phyloP scores from a whole-genome alignment of 2,329 filamentous ascomycete genomes.

The Cylindrodendrum hubeiense region DNA sequence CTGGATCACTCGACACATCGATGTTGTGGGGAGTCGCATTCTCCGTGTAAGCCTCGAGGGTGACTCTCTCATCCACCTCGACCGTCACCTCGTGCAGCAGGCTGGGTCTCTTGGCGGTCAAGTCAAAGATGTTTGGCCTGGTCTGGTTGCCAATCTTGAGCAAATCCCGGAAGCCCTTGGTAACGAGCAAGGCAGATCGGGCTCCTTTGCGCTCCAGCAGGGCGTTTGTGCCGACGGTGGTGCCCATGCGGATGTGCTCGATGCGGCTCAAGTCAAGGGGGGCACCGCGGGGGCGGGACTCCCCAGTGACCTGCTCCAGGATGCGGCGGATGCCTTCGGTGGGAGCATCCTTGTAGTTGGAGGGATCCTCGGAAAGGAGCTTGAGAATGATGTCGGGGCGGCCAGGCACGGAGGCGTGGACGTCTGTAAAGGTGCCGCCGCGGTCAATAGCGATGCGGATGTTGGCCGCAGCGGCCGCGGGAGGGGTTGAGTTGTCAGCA shows the following conservation, averaged over 20 bases:
- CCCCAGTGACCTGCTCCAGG: conserved; percentile 48
- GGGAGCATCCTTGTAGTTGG: conserved; percentile 79
- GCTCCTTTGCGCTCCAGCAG: conserved; percentile 79
- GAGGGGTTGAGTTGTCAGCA: conserved; percentile 4
- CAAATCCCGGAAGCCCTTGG: conserved; percentile 78
- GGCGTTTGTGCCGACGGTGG: conserved; percentile 81
- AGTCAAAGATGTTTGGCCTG: conserved; percentile 89
- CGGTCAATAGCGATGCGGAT: conserved; percentile 52
- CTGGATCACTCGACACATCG: conserved; percentile 48
- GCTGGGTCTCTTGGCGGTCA: conserved; percentile 88
- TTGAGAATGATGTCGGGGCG: conserved; percentile 78
- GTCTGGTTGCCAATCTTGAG: conserved; percentile 90
- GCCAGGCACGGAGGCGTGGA: conserved; percentile 74
- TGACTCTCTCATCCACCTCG: conserved; percentile 91
- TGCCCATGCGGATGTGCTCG: conserved; percentile 81
- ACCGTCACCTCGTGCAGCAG: conserved; percentile 85
- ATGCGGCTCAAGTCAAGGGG: conserved; percentile 50
- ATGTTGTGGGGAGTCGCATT: conserved; percentile 56
- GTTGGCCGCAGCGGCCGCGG: conserved; percentile 14
- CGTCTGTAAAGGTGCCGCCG: conserved; percentile 74
- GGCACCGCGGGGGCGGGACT: conserved; percentile 47
- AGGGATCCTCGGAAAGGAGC: conserved; percentile 77
- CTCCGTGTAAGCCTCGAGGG: conserved; percentile 82
- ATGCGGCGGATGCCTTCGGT: conserved; percentile 75
- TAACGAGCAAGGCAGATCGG: conserved; percentile 76